These are phyloP conservation scores for Hypoxylon rickii DNA, from an alignment of 495 filamentous ascomycete genomes.

Conservation along the genomic window DNA sequence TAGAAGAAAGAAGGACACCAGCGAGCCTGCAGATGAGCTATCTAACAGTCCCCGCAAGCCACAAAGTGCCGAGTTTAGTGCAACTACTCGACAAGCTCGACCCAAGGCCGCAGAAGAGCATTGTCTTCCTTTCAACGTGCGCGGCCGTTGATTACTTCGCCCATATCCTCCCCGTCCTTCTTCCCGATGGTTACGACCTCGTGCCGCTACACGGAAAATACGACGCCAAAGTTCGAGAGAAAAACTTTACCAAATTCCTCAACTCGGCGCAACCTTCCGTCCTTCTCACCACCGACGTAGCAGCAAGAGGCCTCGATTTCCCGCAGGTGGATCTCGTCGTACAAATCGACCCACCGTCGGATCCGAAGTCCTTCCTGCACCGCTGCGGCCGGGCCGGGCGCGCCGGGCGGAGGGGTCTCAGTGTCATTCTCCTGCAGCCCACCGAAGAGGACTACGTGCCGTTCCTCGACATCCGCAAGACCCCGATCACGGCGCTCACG, in stretches of 20 bases:
- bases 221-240: slow-evolving; percentile 73
- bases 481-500: slow-evolving; percentile 70
- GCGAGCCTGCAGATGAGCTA: slow-evolving; percentile 91
- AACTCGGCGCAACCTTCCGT: slow-evolving; percentile 70
- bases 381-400: slow-evolving; percentile 90
- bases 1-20: slow-evolving; percentile 85
- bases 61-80: slow-evolving; percentile 75
- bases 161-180: slow-evolving; percentile 68
- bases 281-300: slow-evolving; percentile 85
- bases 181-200: slow-evolving; percentile 66
- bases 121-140: slow-evolving; percentile 92
- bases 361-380: slow-evolving; percentile 95
- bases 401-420: slow-evolving; percentile 83
- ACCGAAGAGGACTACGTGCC: slow-evolving; percentile 89
- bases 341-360: slow-evolving; percentile 87
- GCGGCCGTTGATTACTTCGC: slow-evolving; percentile 94
- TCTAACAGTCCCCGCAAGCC: slow-evolving; percentile 68
- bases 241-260: slow-evolving; percentile 80
- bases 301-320: slow-evolving; percentile 70
- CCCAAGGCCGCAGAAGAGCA: slow-evolving; percentile 79
- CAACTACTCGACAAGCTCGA: slow-evolving; percentile 70
- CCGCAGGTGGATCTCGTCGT: slow-evolving; percentile 93
- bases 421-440: slow-evolving; percentile 80
- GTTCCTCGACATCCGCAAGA: slow-evolving; percentile 87
- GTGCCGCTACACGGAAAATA: slow-evolving; percentile 91